Evolutionary conservation across 352 stramenopile genomes (phyloP).

Genomic region (Phytophthora multivora): DNA sequence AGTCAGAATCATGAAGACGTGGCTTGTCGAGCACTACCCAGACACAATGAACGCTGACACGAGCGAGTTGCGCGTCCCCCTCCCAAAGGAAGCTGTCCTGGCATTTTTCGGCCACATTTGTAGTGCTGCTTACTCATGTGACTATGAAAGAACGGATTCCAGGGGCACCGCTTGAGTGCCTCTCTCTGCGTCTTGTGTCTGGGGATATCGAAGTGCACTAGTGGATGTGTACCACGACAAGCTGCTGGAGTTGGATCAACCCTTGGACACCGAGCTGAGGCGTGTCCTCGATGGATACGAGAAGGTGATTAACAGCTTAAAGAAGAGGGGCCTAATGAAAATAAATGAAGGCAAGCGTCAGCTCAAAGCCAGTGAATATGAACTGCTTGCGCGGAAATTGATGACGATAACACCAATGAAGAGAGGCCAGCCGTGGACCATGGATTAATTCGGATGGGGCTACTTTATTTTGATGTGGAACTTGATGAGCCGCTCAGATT

Average conservation of each 20-base stretch:
- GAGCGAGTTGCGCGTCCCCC: no score
- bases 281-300: not conserved
- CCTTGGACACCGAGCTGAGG: not conserved
- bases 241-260: not conserved
- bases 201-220: not conserved
- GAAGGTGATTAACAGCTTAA: conserved; percentile 1
- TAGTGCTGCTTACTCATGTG: not conserved
- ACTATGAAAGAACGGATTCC: not conserved
- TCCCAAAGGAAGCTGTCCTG: not conserved
- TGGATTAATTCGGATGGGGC: not conserved
- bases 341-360: conserved; percentile 5
- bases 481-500: conserved; percentile 8
- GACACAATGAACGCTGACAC: no score
- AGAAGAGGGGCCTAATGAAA: conserved; percentile 4
- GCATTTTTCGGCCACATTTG: conserved; percentile 3
- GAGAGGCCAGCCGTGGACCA: not conserved
- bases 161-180: not conserved
- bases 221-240: not conserved
- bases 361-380: not conserved
- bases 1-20: no score
- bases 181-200: not conserved
- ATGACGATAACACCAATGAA: not conserved
- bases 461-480: conserved; percentile 6
- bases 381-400: not conserved
- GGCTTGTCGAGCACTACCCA: no score